Base-by-base conservation (phyloP, 169 alveolate genomes). In the Babesia caballi region DNA sequence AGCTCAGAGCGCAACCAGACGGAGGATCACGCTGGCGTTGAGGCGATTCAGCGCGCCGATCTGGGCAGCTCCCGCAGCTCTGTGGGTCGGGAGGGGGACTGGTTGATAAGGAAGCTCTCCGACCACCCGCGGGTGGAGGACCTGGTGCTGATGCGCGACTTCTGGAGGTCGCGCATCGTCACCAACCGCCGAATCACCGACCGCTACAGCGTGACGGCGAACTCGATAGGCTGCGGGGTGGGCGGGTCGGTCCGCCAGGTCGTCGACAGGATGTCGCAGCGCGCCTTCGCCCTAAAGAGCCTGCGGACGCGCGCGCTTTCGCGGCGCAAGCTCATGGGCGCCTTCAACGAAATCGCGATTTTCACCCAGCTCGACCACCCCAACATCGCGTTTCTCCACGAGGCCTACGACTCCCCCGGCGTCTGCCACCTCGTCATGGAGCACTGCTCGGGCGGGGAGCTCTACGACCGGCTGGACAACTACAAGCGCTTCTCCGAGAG, bases 361-460 rank as follows among this genome's bases (percentile, higher is more conserved):
- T 63, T 50, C 57, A 50, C 78, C 4, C 88, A 80, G 49, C 56
- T 80, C 33, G 88, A 80, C 56, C 88, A 80, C 56, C 88, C 88
- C 4, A 47, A 80, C 35, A 80, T 80, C 69, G 88, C 83, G 3
- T 69, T 80, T 50, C 56, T 80, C 25, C 82, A 69, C 44, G 88
- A 80, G 71, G 76, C 51, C 3, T 70, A 70, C 36, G 88, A 80
- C n/a, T 77, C 70, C 14, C 38, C 28, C 17, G 81, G 69, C 19
- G 49, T 47, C 12, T 63, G 92, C 19, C 92, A 93, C 82, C 73
- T 95, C 19, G 94, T 95, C 19, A 83, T 93, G 90, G 97, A 95
- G 71, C 88, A 91, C 67, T 85, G 93, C 58, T 88, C 89, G 30
- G 97, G 97, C 36, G 94, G 94, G 35, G 97, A 94, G 59, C 82